Evolutionary conservation across 495 filamentous ascomycete species (phyloP), one percentile per base, ranked within the genome.

Genomic region (Xeromyces bisporus): DNA sequence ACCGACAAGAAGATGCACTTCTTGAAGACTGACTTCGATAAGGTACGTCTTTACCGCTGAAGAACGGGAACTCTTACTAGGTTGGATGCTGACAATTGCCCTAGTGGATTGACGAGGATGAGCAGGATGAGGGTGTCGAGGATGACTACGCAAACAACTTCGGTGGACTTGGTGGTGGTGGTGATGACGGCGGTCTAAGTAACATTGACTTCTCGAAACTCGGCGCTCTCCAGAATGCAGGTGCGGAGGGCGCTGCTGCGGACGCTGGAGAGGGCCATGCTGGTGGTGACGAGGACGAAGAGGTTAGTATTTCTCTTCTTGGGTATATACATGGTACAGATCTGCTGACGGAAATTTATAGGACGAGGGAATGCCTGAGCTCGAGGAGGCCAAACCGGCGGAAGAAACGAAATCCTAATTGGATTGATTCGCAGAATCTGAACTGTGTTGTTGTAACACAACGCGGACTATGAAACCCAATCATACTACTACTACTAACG

Each of bases 41-140:
- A 96, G 73, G 77, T 81, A 58, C 34, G 64, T 16, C 20, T 21
- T 21, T 21, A 10, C 26, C 33, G 8, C 6, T 29, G 2, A n/a
- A 12, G 14, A 11, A 7, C 21, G 28, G 18, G 29, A 20, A 34
- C 24, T 15, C 21, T 23, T 18, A 24, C 25, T 32, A 27, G 38
- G 10, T 14, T 28, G 9, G 25, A 31, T 29, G 33, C 45, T 58
- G 35, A 55, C 41, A 4, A 14, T 16, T 9, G 17, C 0, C 17
- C 29, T 38, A 83, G 84, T 97, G 91, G 91, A 85, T 97, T 42
- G 91, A 96, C 53, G 89, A 96, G 73, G 89, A 97, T 54, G 89
- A 97, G 69, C 89, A 97, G 62, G 80, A 94, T 46, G 83, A 77
- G 46, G 75, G 62, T 11, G 58, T 66, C 14, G 87, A 93, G 23